These are phyloP conservation scores for Papilionanthe hybrid DNA, from an alignment of 116 monocot genomes.

Conservation along the genomic window DNA sequence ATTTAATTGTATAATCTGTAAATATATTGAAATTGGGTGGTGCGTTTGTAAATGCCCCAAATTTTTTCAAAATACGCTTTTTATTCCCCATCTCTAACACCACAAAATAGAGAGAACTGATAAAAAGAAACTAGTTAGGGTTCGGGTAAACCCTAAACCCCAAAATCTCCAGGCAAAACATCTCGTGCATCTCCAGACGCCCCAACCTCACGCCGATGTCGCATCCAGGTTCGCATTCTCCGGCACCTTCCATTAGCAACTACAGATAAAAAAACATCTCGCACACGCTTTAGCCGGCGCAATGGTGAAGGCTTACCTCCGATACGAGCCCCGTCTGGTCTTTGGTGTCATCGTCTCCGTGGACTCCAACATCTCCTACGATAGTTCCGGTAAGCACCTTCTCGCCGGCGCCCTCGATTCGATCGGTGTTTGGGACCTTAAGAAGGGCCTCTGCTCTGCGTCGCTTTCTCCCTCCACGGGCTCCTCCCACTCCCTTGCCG, in stretches of 20 bases:
- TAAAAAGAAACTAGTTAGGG: too few relatives aligned
- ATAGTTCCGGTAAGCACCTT: slow-evolving; percentile 53
- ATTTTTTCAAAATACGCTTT: too few relatives aligned
- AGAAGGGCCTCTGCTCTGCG: slow-evolving; percentile 46
- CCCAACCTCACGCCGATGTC: too few relatives aligned
- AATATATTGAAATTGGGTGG: too few relatives aligned
- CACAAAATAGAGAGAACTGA: too few relatives aligned
- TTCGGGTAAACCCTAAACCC: too few relatives aligned
- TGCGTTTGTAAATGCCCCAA: too few relatives aligned
- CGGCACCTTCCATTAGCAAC: slow-evolving; percentile 39
- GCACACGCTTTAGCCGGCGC: neutral
- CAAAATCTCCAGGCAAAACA: too few relatives aligned
- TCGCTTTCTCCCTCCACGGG: slow-evolving; percentile 42
- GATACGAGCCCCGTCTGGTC: slow-evolving; percentile 62
- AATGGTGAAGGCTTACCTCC: slow-evolving; percentile 92
- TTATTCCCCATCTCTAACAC: too few relatives aligned
- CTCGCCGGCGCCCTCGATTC: slow-evolving; percentile 75
- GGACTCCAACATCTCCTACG: slow-evolving; percentile 77
- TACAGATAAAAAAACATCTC: slow-evolving; percentile 5
- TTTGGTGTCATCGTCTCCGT: slow-evolving; percentile 79
- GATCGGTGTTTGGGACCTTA: slow-evolving; percentile 72
- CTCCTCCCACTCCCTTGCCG: slow-evolving; percentile 12
- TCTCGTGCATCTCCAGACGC: too few relatives aligned
- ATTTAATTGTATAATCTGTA: too few relatives aligned
- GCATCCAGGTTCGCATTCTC: slow-evolving; percentile 25